phyloP scores from a whole-genome alignment of 2,329 filamentous ascomycete species.

The Corniculantispora saksenae region DNA sequence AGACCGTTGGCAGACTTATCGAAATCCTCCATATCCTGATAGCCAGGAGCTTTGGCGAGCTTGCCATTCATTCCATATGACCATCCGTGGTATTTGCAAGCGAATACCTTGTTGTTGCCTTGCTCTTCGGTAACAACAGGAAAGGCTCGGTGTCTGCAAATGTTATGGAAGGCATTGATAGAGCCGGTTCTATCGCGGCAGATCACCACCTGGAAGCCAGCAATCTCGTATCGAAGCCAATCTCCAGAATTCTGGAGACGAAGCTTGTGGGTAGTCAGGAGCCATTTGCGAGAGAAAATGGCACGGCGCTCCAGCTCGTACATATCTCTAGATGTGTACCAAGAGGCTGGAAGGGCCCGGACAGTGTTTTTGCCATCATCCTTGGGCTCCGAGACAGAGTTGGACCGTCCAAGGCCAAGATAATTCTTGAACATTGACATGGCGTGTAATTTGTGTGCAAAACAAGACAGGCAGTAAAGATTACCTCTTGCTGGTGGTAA shows the following conservation, averaged over 20 bases:
- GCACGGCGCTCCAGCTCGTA: conserved; percentile 52
- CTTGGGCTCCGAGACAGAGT: conserved; percentile 17
- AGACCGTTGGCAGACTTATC: conserved; percentile 53
- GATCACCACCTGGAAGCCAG: conserved; percentile 54
- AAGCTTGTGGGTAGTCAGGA: conserved; percentile 49
- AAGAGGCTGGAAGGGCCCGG: conserved; percentile 44
- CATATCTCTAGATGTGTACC: conserved; percentile 48
- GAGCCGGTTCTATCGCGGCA: conserved; percentile 46
- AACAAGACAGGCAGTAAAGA: not conserved
- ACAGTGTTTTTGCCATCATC: conserved; percentile 16
- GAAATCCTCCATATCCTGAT: conserved; percentile 53
- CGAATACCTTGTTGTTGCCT: conserved; percentile 51
- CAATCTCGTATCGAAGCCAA: conserved; percentile 52
- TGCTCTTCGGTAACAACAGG: conserved; percentile 49
- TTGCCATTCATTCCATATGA: conserved; percentile 55
- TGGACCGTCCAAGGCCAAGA: conserved; percentile 16
- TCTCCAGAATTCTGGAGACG: conserved; percentile 51
- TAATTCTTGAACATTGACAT: conserved; percentile 18
- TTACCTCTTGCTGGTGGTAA: not conserved
- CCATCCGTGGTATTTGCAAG: conserved; percentile 62
- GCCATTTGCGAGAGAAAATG: conserved; percentile 53
- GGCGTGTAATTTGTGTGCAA: not conserved
- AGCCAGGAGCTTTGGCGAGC: conserved; percentile 58
- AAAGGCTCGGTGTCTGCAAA: conserved; percentile 61
- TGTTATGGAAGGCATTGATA: conserved; percentile 58